phyloP scores from a whole-genome alignment of 2,329 filamentous ascomycete genomes.

The Calcarisporium arbuscula region DNA sequence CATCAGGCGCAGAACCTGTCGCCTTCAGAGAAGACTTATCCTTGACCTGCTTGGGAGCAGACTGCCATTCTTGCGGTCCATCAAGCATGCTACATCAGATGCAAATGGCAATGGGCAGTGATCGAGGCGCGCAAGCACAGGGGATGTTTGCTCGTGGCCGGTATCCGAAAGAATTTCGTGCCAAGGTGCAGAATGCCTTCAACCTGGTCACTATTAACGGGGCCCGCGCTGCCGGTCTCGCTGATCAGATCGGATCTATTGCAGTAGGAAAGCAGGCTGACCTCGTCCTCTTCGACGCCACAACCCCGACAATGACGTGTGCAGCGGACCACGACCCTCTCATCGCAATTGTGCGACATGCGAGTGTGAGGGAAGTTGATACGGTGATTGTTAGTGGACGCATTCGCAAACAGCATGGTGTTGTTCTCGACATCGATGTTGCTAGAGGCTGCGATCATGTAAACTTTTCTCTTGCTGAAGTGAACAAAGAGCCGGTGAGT shows the following conservation, averaged over 20 bases:
- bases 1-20: constrained; percentile 20
- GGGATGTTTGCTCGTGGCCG: constrained; percentile 10
- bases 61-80: constrained; percentile 14
- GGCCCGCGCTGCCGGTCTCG: constrained; percentile 34
- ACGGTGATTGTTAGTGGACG: constrained; percentile 35
- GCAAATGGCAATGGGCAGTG: too few relatives aligned
- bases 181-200: constrained; percentile 35
- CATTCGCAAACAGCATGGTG: too few relatives aligned
- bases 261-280: constrained; percentile 37
- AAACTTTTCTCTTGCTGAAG: too few relatives aligned
- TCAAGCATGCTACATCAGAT: constrained; percentile 12
- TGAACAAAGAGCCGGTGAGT: too few relatives aligned
- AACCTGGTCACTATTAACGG: constrained; percentile 41
- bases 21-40: constrained; percentile 13
- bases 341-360: constrained; percentile 46
- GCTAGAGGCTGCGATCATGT: too few relatives aligned
- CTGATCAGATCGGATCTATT: constrained; percentile 36
- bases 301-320: constrained; percentile 6
- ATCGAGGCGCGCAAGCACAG: constrained; percentile 22
- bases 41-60: constrained; percentile 12
- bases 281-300: constrained; percentile 38
- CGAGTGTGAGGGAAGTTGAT: constrained; percentile 40
- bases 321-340: constrained; percentile 34
- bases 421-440: too few relatives aligned
- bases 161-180: too few relatives aligned